Conservation (phyloP, 108 stramenopile species). For the Cyclotella sp. region DNA sequence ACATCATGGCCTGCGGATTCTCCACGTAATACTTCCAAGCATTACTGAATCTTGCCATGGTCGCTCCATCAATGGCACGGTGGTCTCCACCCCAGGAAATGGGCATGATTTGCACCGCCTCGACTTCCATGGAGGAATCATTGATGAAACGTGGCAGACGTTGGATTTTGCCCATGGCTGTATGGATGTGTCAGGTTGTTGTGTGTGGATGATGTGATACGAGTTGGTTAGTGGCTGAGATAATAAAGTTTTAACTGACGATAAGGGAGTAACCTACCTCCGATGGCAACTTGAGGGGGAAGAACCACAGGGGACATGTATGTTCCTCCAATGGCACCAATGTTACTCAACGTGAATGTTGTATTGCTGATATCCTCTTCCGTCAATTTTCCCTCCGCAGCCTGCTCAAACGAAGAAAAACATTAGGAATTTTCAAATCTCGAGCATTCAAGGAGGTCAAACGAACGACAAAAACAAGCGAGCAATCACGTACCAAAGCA, state of each 20-base stretch:
- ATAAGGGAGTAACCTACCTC: conserved; percentile 41
- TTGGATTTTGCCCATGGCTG: conserved; percentile 93
- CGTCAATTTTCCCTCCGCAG: conserved; percentile 61
- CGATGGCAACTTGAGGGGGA: conserved; percentile 95
- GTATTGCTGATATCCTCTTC: conserved; percentile 79
- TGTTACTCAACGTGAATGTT: conserved; percentile 96
- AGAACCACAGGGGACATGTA: conserved; percentile 93
- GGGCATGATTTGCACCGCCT: conserved; percentile 82
- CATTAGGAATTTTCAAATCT: background rate
- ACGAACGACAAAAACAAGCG: background rate
- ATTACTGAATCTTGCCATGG: conserved; percentile 89
- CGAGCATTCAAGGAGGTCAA: background rate
- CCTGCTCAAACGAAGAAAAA: conserved; percentile 17
- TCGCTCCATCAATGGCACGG: conserved; percentile 97
- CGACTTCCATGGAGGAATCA: conserved; percentile 59
- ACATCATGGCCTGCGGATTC: conserved; percentile 71
- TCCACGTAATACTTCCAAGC: conserved; percentile 73
- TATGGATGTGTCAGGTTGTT: background rate
- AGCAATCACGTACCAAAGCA: conserved; percentile 40
- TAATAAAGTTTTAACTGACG: background rate
- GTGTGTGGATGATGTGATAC: background rate
- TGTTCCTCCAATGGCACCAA: conserved; percentile 98
- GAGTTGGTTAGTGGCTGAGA: background rate
- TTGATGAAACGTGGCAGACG: conserved; percentile 87
- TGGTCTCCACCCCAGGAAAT: conserved; percentile 99